phyloP scores from a whole-genome alignment of 768 basidiomycete species.

The Pisolithus microcarpus region DNA sequence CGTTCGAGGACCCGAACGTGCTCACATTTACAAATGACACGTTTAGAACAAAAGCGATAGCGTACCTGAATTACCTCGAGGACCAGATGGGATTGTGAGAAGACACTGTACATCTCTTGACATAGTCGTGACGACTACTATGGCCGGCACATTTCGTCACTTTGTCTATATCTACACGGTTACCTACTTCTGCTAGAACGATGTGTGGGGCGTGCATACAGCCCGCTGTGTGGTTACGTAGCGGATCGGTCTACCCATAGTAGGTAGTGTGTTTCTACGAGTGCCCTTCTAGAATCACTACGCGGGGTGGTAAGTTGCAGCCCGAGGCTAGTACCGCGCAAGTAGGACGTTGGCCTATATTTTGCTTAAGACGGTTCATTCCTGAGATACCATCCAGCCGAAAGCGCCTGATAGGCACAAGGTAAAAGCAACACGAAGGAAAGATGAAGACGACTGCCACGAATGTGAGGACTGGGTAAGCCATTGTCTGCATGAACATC shows the following conservation, averaged over 20 bases:
- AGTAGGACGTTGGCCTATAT: not conserved
- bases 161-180: too few relatives aligned
- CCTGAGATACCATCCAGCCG: constrained; percentile 16
- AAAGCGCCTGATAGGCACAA: constrained; percentile 17
- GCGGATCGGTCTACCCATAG: too few relatives aligned
- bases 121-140: not conserved
- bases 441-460: constrained; percentile 1
- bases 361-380: not conserved
- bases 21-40: constrained; percentile 8
- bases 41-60: constrained; percentile 1
- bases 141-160: not conserved
- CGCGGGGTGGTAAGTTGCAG: too few relatives aligned
- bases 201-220: too few relatives aligned
- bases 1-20: constrained; percentile 7
- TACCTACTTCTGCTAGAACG: too few relatives aligned
- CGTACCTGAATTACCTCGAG: constrained; percentile 5
- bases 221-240: too few relatives aligned
- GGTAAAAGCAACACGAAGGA: constrained; percentile 6
- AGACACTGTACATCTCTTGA: not conserved
- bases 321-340: not conserved
- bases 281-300: too few relatives aligned
- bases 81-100: constrained; percentile 10
- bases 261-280: too few relatives aligned
- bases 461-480: not conserved
- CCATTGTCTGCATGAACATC: not conserved